Base-by-base conservation (phyloP, 768 basidiomycete species). In the Tulasnella sp. region DNA sequence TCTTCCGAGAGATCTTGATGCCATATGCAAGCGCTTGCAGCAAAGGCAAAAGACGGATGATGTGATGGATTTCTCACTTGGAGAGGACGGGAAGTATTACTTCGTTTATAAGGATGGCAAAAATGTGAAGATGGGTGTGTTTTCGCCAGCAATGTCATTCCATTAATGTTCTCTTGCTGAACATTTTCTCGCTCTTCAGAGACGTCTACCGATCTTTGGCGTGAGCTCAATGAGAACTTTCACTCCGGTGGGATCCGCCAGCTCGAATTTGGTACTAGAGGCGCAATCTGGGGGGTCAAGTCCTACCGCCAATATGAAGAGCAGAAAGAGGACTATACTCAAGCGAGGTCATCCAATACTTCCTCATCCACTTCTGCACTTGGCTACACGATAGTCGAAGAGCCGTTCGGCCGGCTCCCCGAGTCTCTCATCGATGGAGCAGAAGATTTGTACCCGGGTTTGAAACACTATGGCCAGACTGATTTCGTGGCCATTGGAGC, bases 401-500 rank as follows among this genome's bases (percentile, higher is more conserved):
- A 56, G 26, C 38, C 55, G 10, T 56, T 56, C 41, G 55, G 55
- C 24, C 9, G 24, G 7, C 29, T 56, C 26, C 55, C 55, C 41
- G 27, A 1, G 21, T 43, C 42, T 3, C 21, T 56, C 41, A 42
- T 44, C 15, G 23, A 43, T 9, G 44, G 43, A 27, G 44, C 55
- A 5, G 26, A 43, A 26, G 55, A 56, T 13, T 24, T 56, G 34
- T 56, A 56, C 24, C 55, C 55, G 0, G 34, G 27, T 5, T 24
- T 56, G 44, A 38, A 56, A 21, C 55, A 56, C 24, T 56, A 56
- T n/a, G 55, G 55, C 17, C 42, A 56, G 19, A 42, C 44, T 10
- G 55, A 56, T 30, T 56, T 56, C 26, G 55, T 56, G 13, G 55
- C 55, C 21, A 42, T 56, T 43, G 55, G 55, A 11, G 19, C 29